Evolutionary conservation across 345 rosid genomes (phyloP).

Genomic region (Gossypium raimondii): DNA sequence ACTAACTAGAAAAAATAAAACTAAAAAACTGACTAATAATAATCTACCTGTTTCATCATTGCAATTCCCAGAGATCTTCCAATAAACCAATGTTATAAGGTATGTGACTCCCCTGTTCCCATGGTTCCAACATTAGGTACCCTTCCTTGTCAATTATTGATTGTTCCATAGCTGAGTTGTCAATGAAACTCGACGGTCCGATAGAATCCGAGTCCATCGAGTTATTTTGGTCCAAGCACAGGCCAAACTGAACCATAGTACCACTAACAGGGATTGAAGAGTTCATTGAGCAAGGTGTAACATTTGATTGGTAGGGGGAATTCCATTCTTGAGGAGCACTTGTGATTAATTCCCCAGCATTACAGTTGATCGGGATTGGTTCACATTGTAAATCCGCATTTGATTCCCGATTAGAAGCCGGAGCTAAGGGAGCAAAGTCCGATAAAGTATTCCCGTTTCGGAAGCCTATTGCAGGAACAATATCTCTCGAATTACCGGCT

Average conservation of each 20-base stretch:
- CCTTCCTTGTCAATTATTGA: conserved; percentile 38
- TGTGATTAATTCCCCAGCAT: conserved; percentile 28
- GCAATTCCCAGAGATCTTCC: conserved; percentile 57
- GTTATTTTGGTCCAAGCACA: conserved; percentile 36
- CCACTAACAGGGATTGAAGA: conserved; percentile 33
- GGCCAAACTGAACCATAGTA: conserved; percentile 22
- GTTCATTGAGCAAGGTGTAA: conserved; percentile 27
- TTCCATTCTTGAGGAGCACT: conserved; percentile 43
- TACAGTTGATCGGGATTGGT: conserved; percentile 19
- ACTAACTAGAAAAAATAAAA: background rate
- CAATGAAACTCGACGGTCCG: conserved; percentile 32
- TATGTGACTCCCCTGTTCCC: conserved; percentile 42
- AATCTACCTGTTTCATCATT: conserved; percentile 55
- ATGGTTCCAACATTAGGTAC: conserved; percentile 38
- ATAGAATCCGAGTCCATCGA: conserved; percentile 36
- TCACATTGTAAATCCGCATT: conserved; percentile 30
- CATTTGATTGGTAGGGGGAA: conserved; percentile 27
- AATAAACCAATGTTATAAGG: conserved; percentile 50
- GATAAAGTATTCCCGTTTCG: conserved; percentile 33
- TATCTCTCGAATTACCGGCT: conserved; percentile 25
- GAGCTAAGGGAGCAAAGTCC: conserved; percentile 32
- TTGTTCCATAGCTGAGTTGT: conserved; percentile 33
- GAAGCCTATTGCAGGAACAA: conserved; percentile 37
- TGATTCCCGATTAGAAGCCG: conserved; percentile 25
- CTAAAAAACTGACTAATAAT: background rate